Evolutionary conservation across 257 asterid genomes (phyloP), one percentile per base, ranked within the genome.

Genomic region (Buddleja alternifolia): DNA sequence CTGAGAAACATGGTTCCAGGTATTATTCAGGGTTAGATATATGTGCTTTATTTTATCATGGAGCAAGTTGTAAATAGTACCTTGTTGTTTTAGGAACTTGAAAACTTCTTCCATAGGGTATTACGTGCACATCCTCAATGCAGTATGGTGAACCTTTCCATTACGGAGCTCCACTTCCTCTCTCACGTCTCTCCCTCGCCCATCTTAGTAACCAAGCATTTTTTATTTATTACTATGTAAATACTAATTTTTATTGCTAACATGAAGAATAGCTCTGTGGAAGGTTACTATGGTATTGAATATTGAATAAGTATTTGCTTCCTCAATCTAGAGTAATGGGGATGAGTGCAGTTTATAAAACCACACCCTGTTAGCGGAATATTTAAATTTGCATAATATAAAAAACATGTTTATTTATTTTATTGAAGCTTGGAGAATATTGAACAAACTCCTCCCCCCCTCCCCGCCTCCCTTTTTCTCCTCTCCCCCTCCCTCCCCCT

Each of bases 1-100:
- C 63, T 71, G 74, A 63, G 69, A 67, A 66, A 34, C 57, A 34
- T 15, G 63, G 71, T 41, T 65, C 67, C 69, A 54, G 57, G 65
- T 17, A 40, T 61, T 55, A 58, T 50, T 77, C 42, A 58, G 42
- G 47, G 37, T 21, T 48, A 10, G 12, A 41, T 36, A 20, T 10
- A 1, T 63, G 17, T 55, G 16, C 29, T 54, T 68, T n/a, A 4
- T n/a, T 45, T 52, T 58, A 8, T 56, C 10, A 63, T 29, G 11
- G 62, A 47, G 17, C 29, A 54, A 34, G 55, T 15, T 8, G 54
- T 24, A 34, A 4, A 41, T 20, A 21, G 41, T n/a, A n/a, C n/a
- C 24, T 45, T 24, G 46, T 58, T 50, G n/a, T 11, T 48, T 47
- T 6, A 21, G 37, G 23, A 46, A 34, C 45, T 32, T 52, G 16